Conservation (phyloP, 345 rosid genomes). For the Salix viminalis region DNA sequence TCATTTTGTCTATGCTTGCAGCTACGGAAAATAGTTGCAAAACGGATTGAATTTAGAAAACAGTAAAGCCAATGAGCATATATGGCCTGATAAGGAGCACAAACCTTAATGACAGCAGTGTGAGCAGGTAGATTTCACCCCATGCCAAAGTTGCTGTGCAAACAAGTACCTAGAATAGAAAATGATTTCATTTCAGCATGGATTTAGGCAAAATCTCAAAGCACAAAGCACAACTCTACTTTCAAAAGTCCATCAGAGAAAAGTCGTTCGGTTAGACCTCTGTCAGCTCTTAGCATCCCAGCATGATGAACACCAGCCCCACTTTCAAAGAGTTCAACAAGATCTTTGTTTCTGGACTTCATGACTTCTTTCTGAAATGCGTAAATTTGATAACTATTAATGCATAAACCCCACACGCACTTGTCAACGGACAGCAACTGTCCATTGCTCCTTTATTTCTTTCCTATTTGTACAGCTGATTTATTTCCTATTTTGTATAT, state of each 20-base stretch:
- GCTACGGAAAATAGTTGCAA: neutral
- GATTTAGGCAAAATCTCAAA: constrained; percentile 7
- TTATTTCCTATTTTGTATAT: too few species aligned
- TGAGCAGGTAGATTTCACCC: constrained; percentile 99
- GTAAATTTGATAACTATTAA: too few species aligned
- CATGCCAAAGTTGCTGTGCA: constrained; percentile 99
- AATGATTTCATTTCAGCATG: constrained; percentile 12
- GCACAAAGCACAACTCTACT: constrained; percentile 34
- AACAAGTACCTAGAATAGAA: constrained; percentile 71
- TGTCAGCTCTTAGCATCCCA: constrained; percentile 92
- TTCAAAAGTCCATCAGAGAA: constrained; percentile 88
- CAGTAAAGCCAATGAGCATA: neutral
- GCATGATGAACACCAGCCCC: constrained; percentile 64
- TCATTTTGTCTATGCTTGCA: too few species aligned
- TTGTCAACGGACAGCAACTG: too few species aligned
- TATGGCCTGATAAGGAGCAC: constrained; percentile 1
- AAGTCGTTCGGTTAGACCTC: constrained; percentile 89
- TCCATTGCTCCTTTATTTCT: too few species aligned
- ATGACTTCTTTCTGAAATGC: too few species aligned
- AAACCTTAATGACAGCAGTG: constrained; percentile 93
- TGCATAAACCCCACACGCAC: constrained; percentile 7
- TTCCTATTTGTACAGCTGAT: too few species aligned
- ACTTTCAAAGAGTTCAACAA: too few species aligned
- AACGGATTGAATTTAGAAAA: neutral
- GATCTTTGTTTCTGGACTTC: too few species aligned